phyloP scores from a whole-genome alignment of 208 protist species.

The Trichomonas tenax region DNA sequence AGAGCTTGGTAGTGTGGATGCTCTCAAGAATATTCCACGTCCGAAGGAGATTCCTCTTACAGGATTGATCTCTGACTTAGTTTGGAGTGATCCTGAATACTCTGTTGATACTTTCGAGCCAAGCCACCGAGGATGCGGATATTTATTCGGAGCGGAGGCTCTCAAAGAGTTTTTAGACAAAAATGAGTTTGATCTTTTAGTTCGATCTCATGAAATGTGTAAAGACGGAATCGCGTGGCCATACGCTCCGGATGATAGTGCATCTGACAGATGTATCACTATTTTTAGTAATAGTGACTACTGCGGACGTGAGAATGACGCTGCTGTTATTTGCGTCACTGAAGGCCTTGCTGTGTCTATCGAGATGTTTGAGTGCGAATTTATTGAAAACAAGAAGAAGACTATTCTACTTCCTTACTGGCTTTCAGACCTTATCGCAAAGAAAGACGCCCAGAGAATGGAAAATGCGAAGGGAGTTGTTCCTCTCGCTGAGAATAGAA shows the following conservation, averaged over 20 bases:
- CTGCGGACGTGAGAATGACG: neutral
- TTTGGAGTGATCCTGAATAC: neutral
- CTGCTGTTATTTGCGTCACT: neutral
- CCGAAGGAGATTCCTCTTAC: neutral
- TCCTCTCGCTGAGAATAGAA: neutral
- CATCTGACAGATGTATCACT: neutral
- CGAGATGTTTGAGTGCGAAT: neutral
- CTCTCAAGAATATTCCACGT: neutral
- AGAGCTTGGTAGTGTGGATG: neutral
- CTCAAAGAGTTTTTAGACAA: neutral
- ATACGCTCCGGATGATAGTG: neutral
- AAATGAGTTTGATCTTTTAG: neutral
- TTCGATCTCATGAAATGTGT: neutral
- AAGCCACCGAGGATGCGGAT: neutral
- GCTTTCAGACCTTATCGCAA: neutral
- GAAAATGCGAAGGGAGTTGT: neutral
- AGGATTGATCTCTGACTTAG: neutral
- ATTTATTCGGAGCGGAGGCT: neutral
- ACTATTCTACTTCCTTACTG: neutral
- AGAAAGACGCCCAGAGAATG: neutral
- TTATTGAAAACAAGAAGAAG: neutral
- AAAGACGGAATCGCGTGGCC: neutral
- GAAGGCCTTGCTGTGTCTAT: neutral
- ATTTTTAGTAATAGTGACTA: slow-evolving; percentile 14
- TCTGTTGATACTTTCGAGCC: neutral